A percentile compares a stretch with the other conserved stretches of the same genome.
Evolutionary conservation across 2,329 filamentous ascomycete species (phyloP).

Genomic region (Colletotrichum navitas): DNA sequence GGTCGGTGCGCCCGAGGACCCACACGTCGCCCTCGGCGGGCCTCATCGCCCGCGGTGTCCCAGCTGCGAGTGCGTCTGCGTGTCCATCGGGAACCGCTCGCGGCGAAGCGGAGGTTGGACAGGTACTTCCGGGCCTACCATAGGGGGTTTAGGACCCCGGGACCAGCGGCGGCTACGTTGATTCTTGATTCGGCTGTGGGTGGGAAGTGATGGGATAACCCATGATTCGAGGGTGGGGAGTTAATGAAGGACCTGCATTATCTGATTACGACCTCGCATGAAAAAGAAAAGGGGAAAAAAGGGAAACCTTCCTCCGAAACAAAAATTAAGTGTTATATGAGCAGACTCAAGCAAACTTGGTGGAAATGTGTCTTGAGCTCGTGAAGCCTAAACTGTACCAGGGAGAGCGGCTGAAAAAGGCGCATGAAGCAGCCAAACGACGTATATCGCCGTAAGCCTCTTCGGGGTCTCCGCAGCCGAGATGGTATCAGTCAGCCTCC

Average conservation of each 20-base stretch:
- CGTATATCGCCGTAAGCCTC: not conserved
- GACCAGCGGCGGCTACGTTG: not conserved
- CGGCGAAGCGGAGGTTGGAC: not conserved
- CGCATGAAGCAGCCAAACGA: not conserved
- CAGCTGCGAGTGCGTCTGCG: slow-evolving; percentile 12
- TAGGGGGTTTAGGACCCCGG: not conserved
- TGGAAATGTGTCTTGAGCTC: not conserved
- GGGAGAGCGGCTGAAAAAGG: not conserved
- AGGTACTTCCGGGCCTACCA: slow-evolving; percentile 8
- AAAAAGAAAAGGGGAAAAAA: not conserved
- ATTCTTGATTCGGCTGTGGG: no score
- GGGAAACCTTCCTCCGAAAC: no score
- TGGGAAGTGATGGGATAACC: not conserved
- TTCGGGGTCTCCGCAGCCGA: not conserved
- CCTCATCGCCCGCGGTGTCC: not conserved
- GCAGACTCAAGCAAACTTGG: not conserved
- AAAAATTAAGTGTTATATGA: not conserved
- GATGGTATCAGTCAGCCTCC: not conserved
- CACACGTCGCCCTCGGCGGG: not conserved
- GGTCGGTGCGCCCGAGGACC: not conserved
- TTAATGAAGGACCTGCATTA: not conserved
- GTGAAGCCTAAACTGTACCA: no score
- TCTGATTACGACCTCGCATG: not conserved
- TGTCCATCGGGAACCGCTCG: not conserved
- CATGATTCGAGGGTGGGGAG: no score